Evolutionary conservation across 345 rosid species (phyloP).

Genomic region (Salix arbutifolia): DNA sequence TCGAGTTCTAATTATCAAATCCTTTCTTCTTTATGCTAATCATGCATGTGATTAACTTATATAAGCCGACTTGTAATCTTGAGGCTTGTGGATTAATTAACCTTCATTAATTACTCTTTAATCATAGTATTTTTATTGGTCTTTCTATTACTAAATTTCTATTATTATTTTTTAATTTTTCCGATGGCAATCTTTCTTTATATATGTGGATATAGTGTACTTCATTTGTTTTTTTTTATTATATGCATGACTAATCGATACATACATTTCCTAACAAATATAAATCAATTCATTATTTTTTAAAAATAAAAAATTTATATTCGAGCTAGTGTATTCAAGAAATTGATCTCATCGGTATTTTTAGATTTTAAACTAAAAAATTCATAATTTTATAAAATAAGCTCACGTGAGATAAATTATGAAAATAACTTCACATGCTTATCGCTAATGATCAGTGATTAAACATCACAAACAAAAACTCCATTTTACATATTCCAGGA

Average conservation of each 20-base stretch:
- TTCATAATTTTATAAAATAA: not conserved
- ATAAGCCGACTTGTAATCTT: too few relatives aligned
- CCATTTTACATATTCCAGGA: not conserved
- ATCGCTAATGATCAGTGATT: not conserved
- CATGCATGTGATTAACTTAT: too few relatives aligned
- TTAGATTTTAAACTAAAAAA: not conserved
- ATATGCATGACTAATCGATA: too few relatives aligned
- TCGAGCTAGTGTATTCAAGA: not conserved
- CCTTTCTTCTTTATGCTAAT: not conserved
- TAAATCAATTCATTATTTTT: too few relatives aligned
- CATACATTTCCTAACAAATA: too few relatives aligned
- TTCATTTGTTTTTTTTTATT: too few relatives aligned
- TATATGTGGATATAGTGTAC: too few relatives aligned
- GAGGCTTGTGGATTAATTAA: not conserved
- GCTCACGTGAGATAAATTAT: not conserved
- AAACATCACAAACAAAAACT: not conserved
- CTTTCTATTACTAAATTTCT: too few relatives aligned
- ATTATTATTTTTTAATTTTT: too few relatives aligned
- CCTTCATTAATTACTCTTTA: not conserved
- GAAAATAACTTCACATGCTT: too few relatives aligned
- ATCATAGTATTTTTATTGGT: not conserved
- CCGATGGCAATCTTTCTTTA: too few relatives aligned
- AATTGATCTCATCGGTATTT: not conserved
- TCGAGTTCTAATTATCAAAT: not conserved
- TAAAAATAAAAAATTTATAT: too few relatives aligned